phyloP scores from a whole-genome alignment of 768 basidiomycete species.

The Russula griseocarnosa region DNA sequence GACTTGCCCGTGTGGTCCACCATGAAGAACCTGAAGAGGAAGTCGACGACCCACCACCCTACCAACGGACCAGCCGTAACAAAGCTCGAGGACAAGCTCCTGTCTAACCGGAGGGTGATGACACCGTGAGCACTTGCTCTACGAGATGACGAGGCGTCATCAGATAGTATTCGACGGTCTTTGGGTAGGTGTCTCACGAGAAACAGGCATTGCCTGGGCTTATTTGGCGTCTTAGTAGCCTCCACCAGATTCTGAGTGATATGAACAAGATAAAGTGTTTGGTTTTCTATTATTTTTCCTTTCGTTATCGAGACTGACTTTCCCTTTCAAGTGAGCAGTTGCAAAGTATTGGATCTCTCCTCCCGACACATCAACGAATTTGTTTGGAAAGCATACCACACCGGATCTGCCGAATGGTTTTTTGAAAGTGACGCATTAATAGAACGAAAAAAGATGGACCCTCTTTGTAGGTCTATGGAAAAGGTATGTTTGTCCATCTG shows the following conservation, averaged over 20 bases:
- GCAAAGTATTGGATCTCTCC: background rate
- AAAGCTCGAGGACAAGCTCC: too few relatives aligned
- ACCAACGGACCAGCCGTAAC: too few relatives aligned
- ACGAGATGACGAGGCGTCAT: background rate
- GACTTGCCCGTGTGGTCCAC: too few relatives aligned
- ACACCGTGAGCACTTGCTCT: too few relatives aligned
- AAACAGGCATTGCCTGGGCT: too few relatives aligned
- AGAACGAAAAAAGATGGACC: background rate
- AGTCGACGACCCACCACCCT: too few relatives aligned
- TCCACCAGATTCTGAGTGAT: background rate
- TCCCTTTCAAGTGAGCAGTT: background rate
- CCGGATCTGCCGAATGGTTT: background rate
- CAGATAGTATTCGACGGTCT: background rate
- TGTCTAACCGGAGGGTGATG: too few relatives aligned
- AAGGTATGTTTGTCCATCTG: background rate
- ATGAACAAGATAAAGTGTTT: background rate
- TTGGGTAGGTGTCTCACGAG: background rate
- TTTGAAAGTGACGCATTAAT: background rate
- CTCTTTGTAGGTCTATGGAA: background rate
- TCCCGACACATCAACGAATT: background rate
- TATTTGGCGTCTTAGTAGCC: background rate
- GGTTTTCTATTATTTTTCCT: background rate
- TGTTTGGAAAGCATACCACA: background rate
- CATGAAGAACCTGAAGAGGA: too few relatives aligned
- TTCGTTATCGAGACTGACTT: background rate